A percentile compares a stretch with the other conserved stretches of the same genome.
These are phyloP conservation scores for Cercophora sp. DNA, from an alignment of 495 filamentous ascomycete genomes.

Conservation along the genomic window DNA sequence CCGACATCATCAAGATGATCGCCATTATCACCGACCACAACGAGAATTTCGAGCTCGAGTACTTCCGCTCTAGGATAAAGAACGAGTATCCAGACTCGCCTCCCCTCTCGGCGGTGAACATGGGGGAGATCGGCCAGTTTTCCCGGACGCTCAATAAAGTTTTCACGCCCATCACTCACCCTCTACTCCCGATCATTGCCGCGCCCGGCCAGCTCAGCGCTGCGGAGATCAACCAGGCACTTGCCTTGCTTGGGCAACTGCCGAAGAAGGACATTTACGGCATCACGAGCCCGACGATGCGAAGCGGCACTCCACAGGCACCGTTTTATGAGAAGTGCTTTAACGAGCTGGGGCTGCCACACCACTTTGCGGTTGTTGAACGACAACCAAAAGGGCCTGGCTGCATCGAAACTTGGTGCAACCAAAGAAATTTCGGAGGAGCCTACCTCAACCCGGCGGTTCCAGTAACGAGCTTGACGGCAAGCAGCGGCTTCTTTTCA, in stretches of 20 bases:
- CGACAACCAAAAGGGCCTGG: slow-evolving; percentile 58
- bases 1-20: slow-evolving; percentile 87
- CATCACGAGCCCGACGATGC: slow-evolving; percentile 59
- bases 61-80: slow-evolving; percentile 75
- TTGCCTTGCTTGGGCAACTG: slow-evolving; percentile 73
- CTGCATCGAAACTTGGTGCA: slow-evolving; percentile 57
- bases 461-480: slow-evolving; percentile 37
- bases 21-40: slow-evolving; percentile 71
- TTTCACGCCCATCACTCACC: slow-evolving; percentile 83
- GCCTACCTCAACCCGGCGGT: slow-evolving; percentile 73
- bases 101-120: slow-evolving; percentile 77
- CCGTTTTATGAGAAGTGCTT: slow-evolving; percentile 86
- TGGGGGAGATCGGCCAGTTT: slow-evolving; percentile 78
- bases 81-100: slow-evolving; percentile 58
- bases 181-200: slow-evolving; percentile 75
- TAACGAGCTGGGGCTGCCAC: slow-evolving; percentile 80
- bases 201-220: slow-evolving; percentile 80
- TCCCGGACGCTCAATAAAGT: slow-evolving; percentile 76
- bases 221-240: slow-evolving; percentile 74
- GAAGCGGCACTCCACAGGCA: slow-evolving; percentile 64
- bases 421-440: slow-evolving; percentile 70
- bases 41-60: slow-evolving; percentile 83
- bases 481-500: slow-evolving; percentile 38
- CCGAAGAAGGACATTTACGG: slow-evolving; percentile 76
- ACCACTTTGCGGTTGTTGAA: slow-evolving; percentile 72